A percentile compares a stretch with the other conserved stretches of the same genome.
Evolutionary conservation across 345 rosid genomes (phyloP).

Genomic region (Citrus mangshanensis): DNA sequence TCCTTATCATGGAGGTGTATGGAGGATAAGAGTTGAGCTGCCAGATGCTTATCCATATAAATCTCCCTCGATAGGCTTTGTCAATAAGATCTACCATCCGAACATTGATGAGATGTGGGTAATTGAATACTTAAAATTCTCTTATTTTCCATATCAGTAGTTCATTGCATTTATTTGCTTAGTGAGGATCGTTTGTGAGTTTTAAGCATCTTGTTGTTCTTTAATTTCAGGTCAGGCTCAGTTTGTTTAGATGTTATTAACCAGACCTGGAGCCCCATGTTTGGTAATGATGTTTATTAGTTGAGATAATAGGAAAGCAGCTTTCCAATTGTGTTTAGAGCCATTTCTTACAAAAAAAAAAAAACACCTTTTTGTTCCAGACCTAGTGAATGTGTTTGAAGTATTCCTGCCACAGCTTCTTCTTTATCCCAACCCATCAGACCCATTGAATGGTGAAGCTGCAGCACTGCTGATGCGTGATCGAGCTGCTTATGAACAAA

Average conservation of each 20-base stretch:
- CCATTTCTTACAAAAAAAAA: slow-evolving; percentile 11
- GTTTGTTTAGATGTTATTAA: slow-evolving; percentile 92
- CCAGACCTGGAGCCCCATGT: slow-evolving; percentile 75
- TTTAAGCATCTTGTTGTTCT: not conserved
- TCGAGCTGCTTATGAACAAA: slow-evolving; percentile 47
- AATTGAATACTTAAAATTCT: not conserved
- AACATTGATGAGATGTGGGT: slow-evolving; percentile 74
- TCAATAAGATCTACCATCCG: slow-evolving; percentile 80
- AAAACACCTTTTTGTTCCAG: slow-evolving; percentile 31
- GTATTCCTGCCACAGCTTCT: slow-evolving; percentile 77
- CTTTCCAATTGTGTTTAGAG: not conserved
- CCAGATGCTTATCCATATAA: slow-evolving; percentile 92
- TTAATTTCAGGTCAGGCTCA: slow-evolving; percentile 55
- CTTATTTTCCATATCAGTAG: not conserved
- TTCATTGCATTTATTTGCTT: slow-evolving; percentile 6
- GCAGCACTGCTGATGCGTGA: slow-evolving; percentile 69
- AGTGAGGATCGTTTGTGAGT: slow-evolving; percentile 4
- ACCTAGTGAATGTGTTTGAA: slow-evolving; percentile 73
- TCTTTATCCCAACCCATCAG: slow-evolving; percentile 71
- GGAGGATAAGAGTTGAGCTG: slow-evolving; percentile 89
- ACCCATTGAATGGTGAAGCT: slow-evolving; percentile 83
- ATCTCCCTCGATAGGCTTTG: slow-evolving; percentile 56
- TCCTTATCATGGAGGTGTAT: slow-evolving; percentile 84
- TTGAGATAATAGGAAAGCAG: not conserved
- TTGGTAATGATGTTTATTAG: slow-evolving; percentile 35